phyloP scores from a whole-genome alignment of 805 yeast species.

The Candida glaebosa region DNA sequence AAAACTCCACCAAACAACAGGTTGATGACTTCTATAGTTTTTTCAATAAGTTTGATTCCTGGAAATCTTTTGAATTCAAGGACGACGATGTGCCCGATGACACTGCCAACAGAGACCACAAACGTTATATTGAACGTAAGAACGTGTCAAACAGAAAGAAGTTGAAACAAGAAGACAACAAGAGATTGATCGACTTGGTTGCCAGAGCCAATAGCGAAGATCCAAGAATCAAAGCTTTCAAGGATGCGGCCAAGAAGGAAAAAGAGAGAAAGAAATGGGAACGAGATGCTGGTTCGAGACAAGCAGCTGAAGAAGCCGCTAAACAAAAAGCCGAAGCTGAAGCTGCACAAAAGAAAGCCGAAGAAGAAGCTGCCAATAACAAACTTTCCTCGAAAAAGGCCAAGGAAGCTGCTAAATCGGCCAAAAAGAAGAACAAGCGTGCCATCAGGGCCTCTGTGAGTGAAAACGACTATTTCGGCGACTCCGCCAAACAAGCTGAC shows the following conservation, averaged over 20 bases:
- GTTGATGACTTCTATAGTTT: slow-evolving; percentile 88
- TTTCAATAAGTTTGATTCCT: slow-evolving; percentile 94
- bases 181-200: slow-evolving; percentile 79
- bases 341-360: slow-evolving; percentile 71
- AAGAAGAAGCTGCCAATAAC: slow-evolving; percentile 59
- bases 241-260: slow-evolving; percentile 90
- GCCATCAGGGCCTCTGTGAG: slow-evolving; percentile 76
- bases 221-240: slow-evolving; percentile 91
- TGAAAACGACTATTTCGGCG: slow-evolving; percentile 83
- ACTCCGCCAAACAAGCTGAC: slow-evolving; percentile 59
- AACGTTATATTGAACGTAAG: slow-evolving; percentile 97
- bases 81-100: slow-evolving; percentile 99
- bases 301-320: slow-evolving; percentile 91
- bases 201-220: slow-evolving; percentile 87
- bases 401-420: slow-evolving; percentile 95
- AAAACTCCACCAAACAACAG: slow-evolving; percentile 65
- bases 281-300: slow-evolving; percentile 94
- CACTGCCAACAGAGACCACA: slow-evolving; percentile 98
- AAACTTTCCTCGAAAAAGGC: slow-evolving; percentile 69
- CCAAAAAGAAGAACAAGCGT: slow-evolving; percentile 97
- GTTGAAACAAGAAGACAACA: slow-evolving; percentile 96
- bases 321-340: slow-evolving; percentile 87
- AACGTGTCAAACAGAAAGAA: slow-evolving; percentile 95
- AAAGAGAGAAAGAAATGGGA: slow-evolving; percentile 97
- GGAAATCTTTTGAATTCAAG: slow-evolving; percentile 97